Evolutionary conservation across 495 filamentous ascomycete genomes (phyloP), one percentile per base, ranked within the genome.

Genomic region (Penicillium malachiteum): DNA sequence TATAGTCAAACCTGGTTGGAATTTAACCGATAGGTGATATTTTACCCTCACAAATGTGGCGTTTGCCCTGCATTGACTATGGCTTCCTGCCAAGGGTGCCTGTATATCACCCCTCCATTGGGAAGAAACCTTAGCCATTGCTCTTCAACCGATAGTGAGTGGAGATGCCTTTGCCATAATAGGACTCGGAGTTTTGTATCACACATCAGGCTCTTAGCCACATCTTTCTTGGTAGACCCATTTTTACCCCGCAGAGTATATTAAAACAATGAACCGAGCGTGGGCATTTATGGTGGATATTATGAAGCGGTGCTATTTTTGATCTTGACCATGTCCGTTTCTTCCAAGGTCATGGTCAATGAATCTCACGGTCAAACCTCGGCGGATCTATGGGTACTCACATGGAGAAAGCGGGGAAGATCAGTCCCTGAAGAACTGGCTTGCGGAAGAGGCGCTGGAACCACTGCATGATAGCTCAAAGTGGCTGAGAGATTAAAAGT

Each of bases 321-420:
- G 26, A 34, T 18, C 9, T 26, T 26, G 21, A 4, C 1, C 4
- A 26, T 7, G 7, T 13, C 39, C 48, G 16, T 17, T n/a, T n/a
- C 33, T 14, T 12, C n/a, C n/a, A n/a, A n/a, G n/a, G n/a, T n/a
- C n/a, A n/a, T 52, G 14, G 8, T 14, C 2, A 12, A 41, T 31
- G 39, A 26, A 31, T 32, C 38, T 43, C 13, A 16, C 49, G 39
- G 49, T 17, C 38, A 52, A 52, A 52, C 31, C 50, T 35, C 50
- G 40, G 50, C 13, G 11, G 26, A 43, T 44, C 14, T 16, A 35
- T 12, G 13, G 9, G 14, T 8, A 34, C 17, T n/a, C 12, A 26
- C 21, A 26, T 1, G 21, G 21, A 26, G 37, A 50, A 51, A 9
- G 48, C 37, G 18, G 37, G 48, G 35, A n/a, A 18, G 14, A 26